Percentiles rank a stretch among this genome's conserved stretches.
Evolutionary conservation across 768 basidiomycete species (phyloP).

Genomic region (Fibroporia radiculosa): DNA sequence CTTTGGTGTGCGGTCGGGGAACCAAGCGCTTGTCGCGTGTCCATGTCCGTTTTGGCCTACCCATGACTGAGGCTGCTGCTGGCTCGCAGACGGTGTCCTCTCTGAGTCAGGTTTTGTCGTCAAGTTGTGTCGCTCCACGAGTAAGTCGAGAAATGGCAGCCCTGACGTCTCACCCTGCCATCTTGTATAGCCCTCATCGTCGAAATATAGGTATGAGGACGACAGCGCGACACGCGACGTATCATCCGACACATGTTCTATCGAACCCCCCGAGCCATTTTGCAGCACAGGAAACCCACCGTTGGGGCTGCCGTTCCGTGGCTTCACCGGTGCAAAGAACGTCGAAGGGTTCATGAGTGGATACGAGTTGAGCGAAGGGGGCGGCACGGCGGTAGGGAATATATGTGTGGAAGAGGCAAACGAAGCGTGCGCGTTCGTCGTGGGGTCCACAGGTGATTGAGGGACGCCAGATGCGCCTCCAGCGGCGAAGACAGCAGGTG

Average conservation of each 20-base stretch:
- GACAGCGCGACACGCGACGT: conserved; percentile 57
- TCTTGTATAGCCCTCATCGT: conserved; percentile 79
- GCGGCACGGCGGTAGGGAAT: conserved; percentile 57
- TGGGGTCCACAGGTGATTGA: conserved; percentile 23
- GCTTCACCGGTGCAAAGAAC: conserved; percentile 52
- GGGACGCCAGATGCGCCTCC: conserved; percentile 33
- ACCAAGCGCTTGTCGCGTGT: conserved; percentile 46
- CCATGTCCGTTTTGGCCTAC: conserved; percentile 11
- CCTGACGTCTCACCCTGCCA: conserved; percentile 95
- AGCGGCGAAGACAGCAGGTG: conserved; percentile 69
- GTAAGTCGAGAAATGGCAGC: conserved; percentile 76
- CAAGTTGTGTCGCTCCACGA: conserved; percentile 62
- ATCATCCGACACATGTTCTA: conserved; percentile 49
- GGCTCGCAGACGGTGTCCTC: conserved; percentile 12
- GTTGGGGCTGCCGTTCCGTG: conserved; percentile 39
- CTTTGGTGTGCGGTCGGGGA: conserved; percentile 72
- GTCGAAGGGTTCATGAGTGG: conserved; percentile 78
- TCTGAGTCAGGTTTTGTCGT: conserved; percentile 29
- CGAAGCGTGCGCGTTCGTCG: conserved; percentile 27
- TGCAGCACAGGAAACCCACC: conserved; percentile 25
- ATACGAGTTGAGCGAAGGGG: conserved; percentile 68
- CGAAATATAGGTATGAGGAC: conserved; percentile 79
- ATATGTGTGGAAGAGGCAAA: conserved; percentile 33
- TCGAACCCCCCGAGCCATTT: conserved; percentile 6
- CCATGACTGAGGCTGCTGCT: conserved; percentile 9